A percentile compares a stretch with the other conserved stretches of the same genome.
Conservation (phyloP, 805 yeast genomes). For the Wickerhamiella azymoides region DNA sequence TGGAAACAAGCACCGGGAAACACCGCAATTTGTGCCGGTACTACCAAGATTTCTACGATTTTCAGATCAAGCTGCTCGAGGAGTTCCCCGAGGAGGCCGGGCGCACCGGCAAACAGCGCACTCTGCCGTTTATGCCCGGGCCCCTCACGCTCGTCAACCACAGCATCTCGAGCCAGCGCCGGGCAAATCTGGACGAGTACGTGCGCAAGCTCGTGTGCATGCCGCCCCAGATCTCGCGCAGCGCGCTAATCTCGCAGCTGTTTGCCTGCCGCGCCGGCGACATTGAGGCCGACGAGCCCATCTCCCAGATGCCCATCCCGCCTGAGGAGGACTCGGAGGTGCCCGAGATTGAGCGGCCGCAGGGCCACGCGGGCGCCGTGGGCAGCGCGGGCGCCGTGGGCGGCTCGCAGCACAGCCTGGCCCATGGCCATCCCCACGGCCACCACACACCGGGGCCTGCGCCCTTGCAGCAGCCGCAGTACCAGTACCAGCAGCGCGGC, state of each 20-base stretch:
- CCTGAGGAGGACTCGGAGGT: conserved; percentile 11
- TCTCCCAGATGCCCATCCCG: conserved; percentile 25
- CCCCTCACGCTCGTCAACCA: conserved; percentile 88
- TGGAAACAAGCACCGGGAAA: conserved; percentile 53
- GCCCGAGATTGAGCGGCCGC: not conserved
- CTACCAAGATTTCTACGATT: conserved; percentile 91
- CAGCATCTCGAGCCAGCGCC: conserved; percentile 41
- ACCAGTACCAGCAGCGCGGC: not conserved
- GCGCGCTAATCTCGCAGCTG: conserved; percentile 51
- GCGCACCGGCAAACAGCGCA: conserved; percentile 59
- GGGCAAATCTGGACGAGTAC: conserved; percentile 42
- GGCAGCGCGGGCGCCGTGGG: too few species aligned
- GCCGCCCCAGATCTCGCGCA: conserved; percentile 63
- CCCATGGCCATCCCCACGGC: too few species aligned
- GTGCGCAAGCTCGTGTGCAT: conserved; percentile 48
- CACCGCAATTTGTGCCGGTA: conserved; percentile 64
- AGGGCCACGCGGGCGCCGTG: too few species aligned
- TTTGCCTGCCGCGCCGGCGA: conserved; percentile 60
- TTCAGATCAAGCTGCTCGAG: conserved; percentile 71
- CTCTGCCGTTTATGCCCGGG: conserved; percentile 90
- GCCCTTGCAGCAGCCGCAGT: conserved; percentile 4
- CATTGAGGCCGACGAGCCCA: conserved; percentile 30
- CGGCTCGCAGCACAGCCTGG: too few species aligned
- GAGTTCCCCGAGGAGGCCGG: conserved; percentile 90
- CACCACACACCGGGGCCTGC: not conserved